phyloP scores from a whole-genome alignment of 306 rosid genomes.

The Mimosa bimucronata region DNA sequence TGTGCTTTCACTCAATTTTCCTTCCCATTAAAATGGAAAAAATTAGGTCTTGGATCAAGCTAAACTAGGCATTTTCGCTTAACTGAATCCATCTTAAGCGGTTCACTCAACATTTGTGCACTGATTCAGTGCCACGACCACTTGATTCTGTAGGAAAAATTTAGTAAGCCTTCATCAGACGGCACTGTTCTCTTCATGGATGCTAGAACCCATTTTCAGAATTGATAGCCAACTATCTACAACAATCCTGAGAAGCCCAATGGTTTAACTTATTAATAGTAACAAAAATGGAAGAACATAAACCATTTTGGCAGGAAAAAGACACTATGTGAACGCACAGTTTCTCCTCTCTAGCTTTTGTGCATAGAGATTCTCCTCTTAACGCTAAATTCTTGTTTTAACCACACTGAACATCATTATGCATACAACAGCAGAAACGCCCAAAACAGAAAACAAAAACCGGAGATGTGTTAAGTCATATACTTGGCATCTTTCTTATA shows the following conservation, averaged over 20 bases:
- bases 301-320: background rate
- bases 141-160: conserved; percentile 33
- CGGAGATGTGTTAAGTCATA: background rate
- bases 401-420: background rate
- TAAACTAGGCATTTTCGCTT: conserved; percentile 20
- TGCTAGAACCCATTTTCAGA: background rate
- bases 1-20: background rate
- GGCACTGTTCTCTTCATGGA: background rate
- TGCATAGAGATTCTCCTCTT: background rate
- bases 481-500: background rate
- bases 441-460: background rate
- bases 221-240: background rate
- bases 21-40: conserved; percentile 24
- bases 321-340: background rate
- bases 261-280: background rate
- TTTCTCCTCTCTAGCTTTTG: background rate
- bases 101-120: conserved; percentile 11
- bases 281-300: background rate
- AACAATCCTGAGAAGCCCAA: background rate
- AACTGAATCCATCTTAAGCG: conserved; percentile 22
- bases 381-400: background rate
- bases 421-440: background rate
- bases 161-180: background rate
- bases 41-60: conserved; percentile 38
- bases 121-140: conserved; percentile 22